These are phyloP conservation scores for Vigna mungo DNA, from an alignment of 306 rosid species.

Conservation along the genomic window DNA sequence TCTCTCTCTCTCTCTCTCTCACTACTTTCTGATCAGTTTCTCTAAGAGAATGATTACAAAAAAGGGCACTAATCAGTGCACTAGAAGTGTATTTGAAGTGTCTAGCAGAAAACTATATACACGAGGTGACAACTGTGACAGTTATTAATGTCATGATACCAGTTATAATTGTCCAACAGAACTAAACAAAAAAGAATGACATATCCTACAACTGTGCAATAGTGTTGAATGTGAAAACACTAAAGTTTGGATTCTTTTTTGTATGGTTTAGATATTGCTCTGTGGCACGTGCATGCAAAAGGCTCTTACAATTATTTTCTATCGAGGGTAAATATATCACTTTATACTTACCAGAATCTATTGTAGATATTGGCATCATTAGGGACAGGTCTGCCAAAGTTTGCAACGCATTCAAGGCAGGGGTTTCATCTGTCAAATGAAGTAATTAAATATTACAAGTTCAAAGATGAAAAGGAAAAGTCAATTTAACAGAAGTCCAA, in stretches of 20 bases:
- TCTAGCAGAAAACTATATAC: too few species aligned
- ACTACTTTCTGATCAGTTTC: too few species aligned
- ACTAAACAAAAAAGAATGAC: too few species aligned
- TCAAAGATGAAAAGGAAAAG: conserved; percentile 30
- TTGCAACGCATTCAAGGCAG: conserved; percentile 80
- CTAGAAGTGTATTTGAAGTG: too few species aligned
- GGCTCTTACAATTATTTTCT: conserved; percentile 11
- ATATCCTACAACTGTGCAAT: too few species aligned
- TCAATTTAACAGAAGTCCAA: conserved; percentile 28
- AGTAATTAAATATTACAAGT: conserved; percentile 34
- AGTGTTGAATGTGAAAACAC: background rate
- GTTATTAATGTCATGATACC: too few species aligned
- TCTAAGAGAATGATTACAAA: too few species aligned
- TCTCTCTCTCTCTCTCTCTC: too few species aligned
- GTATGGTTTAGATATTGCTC: conserved; percentile 1
- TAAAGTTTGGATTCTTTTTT: background rate
- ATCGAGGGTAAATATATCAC: background rate
- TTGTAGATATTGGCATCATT: conserved; percentile 70
- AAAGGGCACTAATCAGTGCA: too few species aligned
- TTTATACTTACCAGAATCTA: conserved; percentile 71
- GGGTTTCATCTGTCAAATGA: conserved; percentile 60
- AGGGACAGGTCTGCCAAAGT: conserved; percentile 85
- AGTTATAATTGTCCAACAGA: too few species aligned
- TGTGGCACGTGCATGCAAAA: background rate
- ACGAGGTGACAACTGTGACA: too few species aligned